Conservation (phyloP, 1,284 basidiomycete species). For the Rhodotorula glutinis region DNA sequence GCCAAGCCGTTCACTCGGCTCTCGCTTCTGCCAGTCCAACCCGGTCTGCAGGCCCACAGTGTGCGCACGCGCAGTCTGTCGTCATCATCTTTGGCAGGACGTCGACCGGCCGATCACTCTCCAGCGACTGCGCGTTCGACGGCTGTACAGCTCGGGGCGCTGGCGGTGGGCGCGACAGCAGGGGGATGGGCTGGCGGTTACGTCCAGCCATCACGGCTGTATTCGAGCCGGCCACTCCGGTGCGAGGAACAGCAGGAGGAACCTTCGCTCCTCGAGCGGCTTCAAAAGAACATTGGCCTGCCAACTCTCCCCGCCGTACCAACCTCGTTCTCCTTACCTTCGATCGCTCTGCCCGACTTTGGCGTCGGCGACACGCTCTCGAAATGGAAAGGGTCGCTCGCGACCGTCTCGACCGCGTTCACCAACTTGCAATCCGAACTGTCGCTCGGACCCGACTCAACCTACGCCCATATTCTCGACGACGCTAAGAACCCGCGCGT, state of each 20-base stretch:
- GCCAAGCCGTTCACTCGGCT: no score
- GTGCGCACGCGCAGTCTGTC: no score
- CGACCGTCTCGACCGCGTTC: constrained; percentile 46
- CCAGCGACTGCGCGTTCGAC: no score
- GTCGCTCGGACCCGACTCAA: constrained; percentile 48
- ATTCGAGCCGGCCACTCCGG: neutral
- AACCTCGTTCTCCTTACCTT: constrained; percentile 26
- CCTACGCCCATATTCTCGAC: constrained; percentile 21
- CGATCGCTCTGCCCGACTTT: constrained; percentile 41
- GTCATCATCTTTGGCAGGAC: no score
- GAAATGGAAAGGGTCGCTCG: constrained; percentile 46
- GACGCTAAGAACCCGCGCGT: constrained; percentile 39
- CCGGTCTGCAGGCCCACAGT: no score
- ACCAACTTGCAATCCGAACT: constrained; percentile 49
- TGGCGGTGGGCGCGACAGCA: no score
- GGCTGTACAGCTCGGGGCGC: no score
- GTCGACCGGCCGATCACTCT: no score
- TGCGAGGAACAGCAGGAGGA: constrained; percentile 1
- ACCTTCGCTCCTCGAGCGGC: neutral
- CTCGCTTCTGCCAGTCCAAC: no score
- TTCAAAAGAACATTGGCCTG: neutral
- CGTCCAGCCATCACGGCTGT: neutral
- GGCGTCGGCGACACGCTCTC: constrained; percentile 42
- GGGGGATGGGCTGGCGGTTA: no score
- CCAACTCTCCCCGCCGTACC: neutral